These are phyloP conservation scores for Saccharomycopsis fibuligera DNA, from an alignment of 805 yeast species.

Conservation along the genomic window DNA sequence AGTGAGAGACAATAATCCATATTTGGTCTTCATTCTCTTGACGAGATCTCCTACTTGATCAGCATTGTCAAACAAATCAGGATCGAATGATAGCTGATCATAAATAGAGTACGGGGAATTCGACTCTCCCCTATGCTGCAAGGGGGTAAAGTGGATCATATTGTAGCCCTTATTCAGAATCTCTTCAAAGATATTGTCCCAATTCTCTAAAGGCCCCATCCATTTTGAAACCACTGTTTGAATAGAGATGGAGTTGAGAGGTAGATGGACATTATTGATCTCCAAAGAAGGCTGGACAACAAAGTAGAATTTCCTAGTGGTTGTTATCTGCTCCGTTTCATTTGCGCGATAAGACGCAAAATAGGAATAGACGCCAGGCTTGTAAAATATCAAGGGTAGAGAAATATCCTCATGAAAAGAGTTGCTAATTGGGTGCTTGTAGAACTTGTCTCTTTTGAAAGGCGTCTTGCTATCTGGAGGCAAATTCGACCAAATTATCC, in stretches of 20 bases:
- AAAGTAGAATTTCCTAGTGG: conserved; percentile 62
- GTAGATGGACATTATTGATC: conserved; percentile 46
- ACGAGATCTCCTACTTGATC: conserved; percentile 51
- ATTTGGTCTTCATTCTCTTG: conserved; percentile 40
- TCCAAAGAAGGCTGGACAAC: conserved; percentile 73
- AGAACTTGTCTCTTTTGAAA: conserved; percentile 54
- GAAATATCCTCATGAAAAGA: conserved; percentile 58
- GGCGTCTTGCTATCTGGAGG: conserved; percentile 38
- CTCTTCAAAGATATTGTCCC: conserved; percentile 61
- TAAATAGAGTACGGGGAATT: conserved; percentile 89
- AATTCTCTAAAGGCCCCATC: conserved; percentile 63
- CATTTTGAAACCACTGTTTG: conserved; percentile 88
- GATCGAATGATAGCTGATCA: conserved; percentile 80
- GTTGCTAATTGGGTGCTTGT: conserved; percentile 43
- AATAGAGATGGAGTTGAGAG: conserved; percentile 72
- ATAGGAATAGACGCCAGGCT: conserved; percentile 77
- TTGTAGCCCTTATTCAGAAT: conserved; percentile 78
- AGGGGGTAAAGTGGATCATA: conserved; percentile 93
- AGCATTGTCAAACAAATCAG: conserved; percentile 48
- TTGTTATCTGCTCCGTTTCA: conserved; percentile 30
- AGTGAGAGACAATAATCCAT: conserved; percentile 69
- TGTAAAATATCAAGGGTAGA: conserved; percentile 53
- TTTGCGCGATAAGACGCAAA: conserved; percentile 52
- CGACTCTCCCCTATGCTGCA: conserved; percentile 83
- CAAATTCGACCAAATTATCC: conserved; percentile 66